Conservation (phyloP, 345 rosid species). For the Erysimum cheiranthoides region DNA sequence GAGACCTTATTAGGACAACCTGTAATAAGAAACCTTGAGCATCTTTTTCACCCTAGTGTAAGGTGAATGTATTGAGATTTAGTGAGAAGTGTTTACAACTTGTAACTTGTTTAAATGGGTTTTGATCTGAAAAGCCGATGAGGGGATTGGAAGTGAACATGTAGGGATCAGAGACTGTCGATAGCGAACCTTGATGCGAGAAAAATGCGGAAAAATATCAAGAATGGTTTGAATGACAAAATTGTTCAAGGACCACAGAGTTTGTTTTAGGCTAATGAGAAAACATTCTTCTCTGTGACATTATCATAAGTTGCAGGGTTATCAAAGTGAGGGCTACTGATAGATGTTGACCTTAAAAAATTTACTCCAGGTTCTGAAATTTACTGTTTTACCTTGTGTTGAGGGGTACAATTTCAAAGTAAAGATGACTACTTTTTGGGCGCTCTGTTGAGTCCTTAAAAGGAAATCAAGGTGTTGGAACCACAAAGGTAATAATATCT, state of each 20-base stretch:
- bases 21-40: constrained; percentile 34
- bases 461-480: constrained; percentile 43
- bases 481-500: constrained; percentile 39
- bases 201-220: background rate
- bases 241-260: constrained; percentile 5
- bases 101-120: background rate
- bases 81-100: background rate
- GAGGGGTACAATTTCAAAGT: constrained; percentile 17
- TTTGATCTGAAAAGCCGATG: background rate
- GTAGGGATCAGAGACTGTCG: constrained; percentile 6
- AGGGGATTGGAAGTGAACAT: background rate
- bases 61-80: background rate
- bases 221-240: constrained; percentile 6
- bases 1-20: constrained; percentile 15
- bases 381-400: constrained; percentile 21
- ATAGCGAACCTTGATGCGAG: background rate
- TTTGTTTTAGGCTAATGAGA: background rate
- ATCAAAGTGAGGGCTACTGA: constrained; percentile 27
- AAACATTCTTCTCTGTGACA: constrained; percentile 25
- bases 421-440: constrained; percentile 21
- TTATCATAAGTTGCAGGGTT: constrained; percentile 18
- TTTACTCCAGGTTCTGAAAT: constrained; percentile 18
- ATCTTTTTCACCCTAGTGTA: constrained; percentile 7
- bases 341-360: constrained; percentile 42
- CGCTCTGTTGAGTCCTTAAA: constrained; percentile 35